Evolutionary conservation across 371 early-diverging fungal genomes (phyloP).

Genomic region (Apophysomyces sp.): DNA sequence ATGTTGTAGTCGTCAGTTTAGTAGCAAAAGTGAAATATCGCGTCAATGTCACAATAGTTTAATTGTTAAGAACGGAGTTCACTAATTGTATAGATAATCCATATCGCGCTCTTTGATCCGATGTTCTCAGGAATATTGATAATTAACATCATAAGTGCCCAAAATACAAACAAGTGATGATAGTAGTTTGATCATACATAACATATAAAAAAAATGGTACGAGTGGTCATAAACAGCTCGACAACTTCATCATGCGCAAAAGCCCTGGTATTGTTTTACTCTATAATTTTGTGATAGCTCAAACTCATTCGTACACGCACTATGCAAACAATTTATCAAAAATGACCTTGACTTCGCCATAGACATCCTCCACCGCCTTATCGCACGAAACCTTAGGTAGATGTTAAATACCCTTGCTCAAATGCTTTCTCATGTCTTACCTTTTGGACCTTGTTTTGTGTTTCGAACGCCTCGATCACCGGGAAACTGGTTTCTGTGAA

Average conservation of each 20-base stretch:
- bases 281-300: too few species aligned
- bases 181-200: too few species aligned
- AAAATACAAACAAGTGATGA: too few species aligned
- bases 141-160: too few species aligned
- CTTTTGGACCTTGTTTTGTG: constrained; percentile 70
- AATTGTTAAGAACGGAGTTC: neutral
- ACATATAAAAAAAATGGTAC: too few species aligned
- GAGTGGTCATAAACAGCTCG: too few species aligned
- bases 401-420: neutral
- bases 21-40: neutral
- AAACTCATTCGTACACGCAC: too few species aligned
- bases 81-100: neutral
- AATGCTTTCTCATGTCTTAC: constrained; percentile 31
- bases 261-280: too few species aligned
- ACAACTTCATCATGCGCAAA: too few species aligned
- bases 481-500: constrained; percentile 84
- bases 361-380: constrained; percentile 52
- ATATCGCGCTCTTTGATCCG: neutral
- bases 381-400: constrained; percentile 43
- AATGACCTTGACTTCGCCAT: constrained; percentile 40
- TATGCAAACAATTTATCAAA: constrained; percentile 31
- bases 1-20: neutral
- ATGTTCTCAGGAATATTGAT: neutral
- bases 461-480: constrained; percentile 78
- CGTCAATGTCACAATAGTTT: neutral